Base-by-base conservation (phyloP, 148 eudicot genomes). In the Selenicereus undatus region DNA sequence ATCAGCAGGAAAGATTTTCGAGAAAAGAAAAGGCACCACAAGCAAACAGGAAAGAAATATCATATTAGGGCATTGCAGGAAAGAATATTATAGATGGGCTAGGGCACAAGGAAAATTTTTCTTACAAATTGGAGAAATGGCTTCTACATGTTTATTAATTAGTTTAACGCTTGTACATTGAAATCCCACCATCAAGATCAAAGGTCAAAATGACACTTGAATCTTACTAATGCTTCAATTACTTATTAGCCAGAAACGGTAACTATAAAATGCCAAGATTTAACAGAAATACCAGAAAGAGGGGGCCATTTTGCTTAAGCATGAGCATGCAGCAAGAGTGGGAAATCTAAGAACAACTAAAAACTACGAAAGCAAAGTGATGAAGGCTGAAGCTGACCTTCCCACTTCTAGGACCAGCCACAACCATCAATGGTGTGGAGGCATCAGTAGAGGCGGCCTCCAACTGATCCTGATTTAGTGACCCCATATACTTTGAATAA, bases 341-440 rank as follows among this genome's bases (percentile, higher is more conserved):
- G 26, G 76, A 74, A 21, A 70, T 51, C 65, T 39, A 81, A n/a
- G 7, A 5, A 79, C 8, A 65, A 51, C 48, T 74, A 27, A n/a
- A 22, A 18, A 56, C 65, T 20, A 48, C 71, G 76, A 75, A 50
- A 58, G 14, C 16, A 76, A 75, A 71, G 54, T 22, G 29, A 75
- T 17, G 39, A 51, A 80, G 79, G 32, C 51, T 16, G 81, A 58
- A 58, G 79, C 82, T 73, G 74, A 93, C 99, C 95, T 95, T 95
- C 65, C 99, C 99, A 87, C 97, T 95, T 87, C 99, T 97, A 45
- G 99, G 99, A 75, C 99, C 99, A 81, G 99, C 97, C 84, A 92
- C 90, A 88, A 95, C 95, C 85, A 95, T 86, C 88, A 93, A 86
- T 35, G 99, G 99, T 75, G 77, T 83, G 79, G 94, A 89, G 79